Percentiles rank a stretch among this genome's conserved stretches.
Conservation (phyloP, 345 rosid genomes). For the Corchorus capsularis region DNA sequence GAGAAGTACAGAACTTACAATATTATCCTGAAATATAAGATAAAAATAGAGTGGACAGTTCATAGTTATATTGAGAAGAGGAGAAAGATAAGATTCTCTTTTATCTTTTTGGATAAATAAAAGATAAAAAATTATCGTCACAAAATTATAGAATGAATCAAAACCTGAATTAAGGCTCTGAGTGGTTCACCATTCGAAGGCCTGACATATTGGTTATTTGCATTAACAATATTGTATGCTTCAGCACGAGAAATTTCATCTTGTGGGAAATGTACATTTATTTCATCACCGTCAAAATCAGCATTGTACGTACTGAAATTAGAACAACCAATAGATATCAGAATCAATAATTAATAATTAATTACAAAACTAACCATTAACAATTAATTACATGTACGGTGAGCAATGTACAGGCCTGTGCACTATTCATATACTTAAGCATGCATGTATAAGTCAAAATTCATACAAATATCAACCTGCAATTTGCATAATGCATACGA, state of each 20-base stretch:
- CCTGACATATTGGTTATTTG: conserved; percentile 91
- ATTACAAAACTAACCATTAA: not conserved
- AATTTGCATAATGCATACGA: conserved; percentile 99
- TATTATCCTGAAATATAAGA: conserved; percentile 74
- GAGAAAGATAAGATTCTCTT: too few species aligned
- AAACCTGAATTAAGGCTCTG: conserved; percentile 92
- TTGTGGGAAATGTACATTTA: conserved; percentile 99
- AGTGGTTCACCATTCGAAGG: conserved; percentile 97
- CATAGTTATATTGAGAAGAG: conserved; percentile 15
- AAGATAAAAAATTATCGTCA: not conserved
- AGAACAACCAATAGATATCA: conserved; percentile 18
- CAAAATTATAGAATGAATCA: conserved; percentile 9
- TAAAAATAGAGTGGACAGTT: not conserved
- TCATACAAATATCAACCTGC: conserved; percentile 63
- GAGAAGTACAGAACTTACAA: conserved; percentile 83
- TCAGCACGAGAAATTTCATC: conserved; percentile 99
- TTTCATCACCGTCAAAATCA: conserved; percentile 99
- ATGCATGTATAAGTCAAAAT: not conserved
- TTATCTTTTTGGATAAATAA: too few species aligned
- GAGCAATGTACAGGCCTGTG: not conserved
- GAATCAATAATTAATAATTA: not conserved
- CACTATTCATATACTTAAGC: not conserved
- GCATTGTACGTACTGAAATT: conserved; percentile 92
- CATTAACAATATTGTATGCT: conserved; percentile 96
- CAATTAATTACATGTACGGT: conserved; percentile 13